Evolutionary conservation across 257 asterid genomes (phyloP), one percentile per base, ranked within the genome.

Genomic region (Paraleonurus japonicus): DNA sequence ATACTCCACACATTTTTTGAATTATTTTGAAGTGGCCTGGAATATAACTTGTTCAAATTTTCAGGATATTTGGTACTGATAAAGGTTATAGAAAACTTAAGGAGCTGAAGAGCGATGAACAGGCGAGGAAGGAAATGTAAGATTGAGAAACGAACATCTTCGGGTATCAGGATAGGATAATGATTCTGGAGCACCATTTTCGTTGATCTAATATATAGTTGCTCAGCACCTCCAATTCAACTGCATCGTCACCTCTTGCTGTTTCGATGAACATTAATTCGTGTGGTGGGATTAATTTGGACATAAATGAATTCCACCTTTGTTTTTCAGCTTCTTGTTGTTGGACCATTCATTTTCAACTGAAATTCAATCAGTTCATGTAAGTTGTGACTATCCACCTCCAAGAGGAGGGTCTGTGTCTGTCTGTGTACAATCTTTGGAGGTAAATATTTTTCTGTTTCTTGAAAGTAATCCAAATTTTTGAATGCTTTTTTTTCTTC

Each of bases 61-160:
- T 60, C 74, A 92, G 98, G 98, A 80, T 92, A 79, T 92, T 89
- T 63, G 96, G 95, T 68, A 89, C 98, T 0, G 98, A 92, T 73
- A 76, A 81, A 71, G 96, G 98, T 69, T 92, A 86, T 76, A 81
- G 95, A 81, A 92, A 85, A 79, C 77, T 92, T 87, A 87, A 85
- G 80, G 92, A 79, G 13, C 83, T 89, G 75, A 84, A 89, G 86
- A 65, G 85, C 3, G 76, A 70, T 8, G 86, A 79, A 78, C 76
- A 79, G 5, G 75, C 47, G 53, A 67, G 53, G 60, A 91, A 87
- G 84, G 86, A 79, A 58, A 72, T 74, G 74, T 87, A 80, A 70
- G 51, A 26, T 75, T 41, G 64, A 75, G 15, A 16, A 69, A 3
- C 5, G 9, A 24, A 26, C 47, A 22, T 48, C 65, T 35, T 70